Evolutionary conservation across 225 moss, liverwort and hornwort species (phyloP).

Genomic region (Ulota crispa): DNA sequence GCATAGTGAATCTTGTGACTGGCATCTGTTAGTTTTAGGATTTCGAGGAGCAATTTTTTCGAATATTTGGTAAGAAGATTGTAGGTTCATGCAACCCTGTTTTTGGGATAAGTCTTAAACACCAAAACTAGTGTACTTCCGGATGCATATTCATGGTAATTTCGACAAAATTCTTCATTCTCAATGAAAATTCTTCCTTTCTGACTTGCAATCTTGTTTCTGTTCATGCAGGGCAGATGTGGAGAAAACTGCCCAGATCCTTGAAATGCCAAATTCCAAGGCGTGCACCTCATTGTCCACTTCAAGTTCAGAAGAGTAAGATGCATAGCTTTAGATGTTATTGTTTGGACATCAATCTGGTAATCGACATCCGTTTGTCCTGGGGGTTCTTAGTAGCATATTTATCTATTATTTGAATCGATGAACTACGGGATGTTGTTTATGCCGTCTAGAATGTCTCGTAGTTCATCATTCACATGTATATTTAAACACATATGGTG

Average conservation of each 20-base stretch:
- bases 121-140: neutral
- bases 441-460: neutral
- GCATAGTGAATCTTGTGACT: slow-evolving; percentile 2
- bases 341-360: slow-evolving; percentile 3
- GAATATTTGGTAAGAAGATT: neutral
- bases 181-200: neutral
- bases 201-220: slow-evolving; percentile 8
- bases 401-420: neutral
- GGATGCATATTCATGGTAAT: neutral
- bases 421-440: neutral
- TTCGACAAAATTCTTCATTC: neutral
- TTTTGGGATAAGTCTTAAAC: neutral
- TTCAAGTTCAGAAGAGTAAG: slow-evolving; percentile 47
- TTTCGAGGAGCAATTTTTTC: slow-evolving; percentile 8
- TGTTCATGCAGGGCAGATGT: slow-evolving; percentile 36
- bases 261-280: slow-evolving; percentile 22
- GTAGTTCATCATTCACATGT: neutral
- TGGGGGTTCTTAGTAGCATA: slow-evolving; percentile 6
- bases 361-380: slow-evolving; percentile 2
- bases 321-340: neutral
- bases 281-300: slow-evolving; percentile 16
- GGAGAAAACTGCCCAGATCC: slow-evolving; percentile 18
- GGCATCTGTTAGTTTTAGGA: neutral
- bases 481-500: neutral
- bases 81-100: neutral